Evolutionary conservation across 169 alveolate genomes (phyloP).

Genomic region (Babesia caballi): DNA sequence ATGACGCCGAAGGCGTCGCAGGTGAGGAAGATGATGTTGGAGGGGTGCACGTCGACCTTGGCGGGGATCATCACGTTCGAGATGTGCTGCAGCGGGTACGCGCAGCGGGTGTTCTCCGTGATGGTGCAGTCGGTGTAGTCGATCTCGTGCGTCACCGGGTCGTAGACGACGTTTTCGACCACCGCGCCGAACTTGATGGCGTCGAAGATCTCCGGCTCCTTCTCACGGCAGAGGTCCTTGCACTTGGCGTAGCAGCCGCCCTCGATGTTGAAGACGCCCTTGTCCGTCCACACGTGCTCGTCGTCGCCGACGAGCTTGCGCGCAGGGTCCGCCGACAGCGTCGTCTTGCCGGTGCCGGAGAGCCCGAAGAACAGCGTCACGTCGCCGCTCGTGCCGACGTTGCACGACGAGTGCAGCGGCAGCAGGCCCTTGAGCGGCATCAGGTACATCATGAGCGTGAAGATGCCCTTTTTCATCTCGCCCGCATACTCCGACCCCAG

Average conservation of each 20-base stretch:
- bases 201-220: slow-evolving; percentile 94
- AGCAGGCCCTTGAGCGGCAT: slow-evolving; percentile 89
- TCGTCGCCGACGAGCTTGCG: slow-evolving; percentile 94
- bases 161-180: slow-evolving; percentile 88
- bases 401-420: slow-evolving; percentile 96
- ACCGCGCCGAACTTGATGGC: slow-evolving; percentile 90
- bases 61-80: slow-evolving; percentile 93
- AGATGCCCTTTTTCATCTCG: slow-evolving; percentile 95
- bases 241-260: slow-evolving; percentile 97
- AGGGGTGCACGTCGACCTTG: slow-evolving; percentile 88
- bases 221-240: slow-evolving; percentile 82
- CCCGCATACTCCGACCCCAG: slow-evolving; percentile 97
- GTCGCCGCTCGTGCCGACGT: slow-evolving; percentile 89
- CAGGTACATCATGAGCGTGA: slow-evolving; percentile 89
- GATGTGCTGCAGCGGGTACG: slow-evolving; percentile 91
- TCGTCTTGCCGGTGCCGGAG: slow-evolving; percentile 98
- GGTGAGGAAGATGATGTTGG: slow-evolving; percentile 89
- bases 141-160: slow-evolving; percentile 82
- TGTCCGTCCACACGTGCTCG: slow-evolving; percentile 96
- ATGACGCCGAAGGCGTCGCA: slow-evolving; percentile 96
- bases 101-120: slow-evolving; percentile 92
- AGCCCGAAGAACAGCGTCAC: slow-evolving; percentile 94
- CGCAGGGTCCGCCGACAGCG: slow-evolving; percentile 93
- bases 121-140: slow-evolving; percentile 86
- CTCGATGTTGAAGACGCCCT: slow-evolving; percentile 95